Conservation (phyloP, 805 yeast genomes). For the Wickerhamomyces kurtzmanii region DNA sequence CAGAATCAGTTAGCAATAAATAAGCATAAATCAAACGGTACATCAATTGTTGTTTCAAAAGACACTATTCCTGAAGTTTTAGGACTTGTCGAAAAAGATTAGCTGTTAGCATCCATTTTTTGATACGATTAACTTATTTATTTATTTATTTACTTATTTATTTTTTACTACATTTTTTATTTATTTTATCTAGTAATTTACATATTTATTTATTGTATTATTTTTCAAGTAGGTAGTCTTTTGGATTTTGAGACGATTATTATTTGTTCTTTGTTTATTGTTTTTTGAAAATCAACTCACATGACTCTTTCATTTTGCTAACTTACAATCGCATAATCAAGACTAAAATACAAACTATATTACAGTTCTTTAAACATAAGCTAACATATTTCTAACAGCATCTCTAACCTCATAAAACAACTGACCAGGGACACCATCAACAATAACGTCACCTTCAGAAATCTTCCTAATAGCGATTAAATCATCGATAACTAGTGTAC, state of each 20-base stretch:
- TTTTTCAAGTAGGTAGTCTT: no score
- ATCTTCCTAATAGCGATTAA: slow-evolving; percentile 66
- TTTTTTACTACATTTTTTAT: slow-evolving; percentile 1
- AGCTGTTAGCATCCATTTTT: slow-evolving; percentile 3
- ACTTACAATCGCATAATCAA: no score
- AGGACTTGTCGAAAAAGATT: slow-evolving; percentile 9
- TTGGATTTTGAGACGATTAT: no score
- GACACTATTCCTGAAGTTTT: slow-evolving; percentile 12
- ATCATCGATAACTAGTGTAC: slow-evolving; percentile 79
- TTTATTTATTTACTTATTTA: slow-evolving; percentile 4
- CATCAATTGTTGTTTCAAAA: slow-evolving; percentile 6
- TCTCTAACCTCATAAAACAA: slow-evolving; percentile 73
- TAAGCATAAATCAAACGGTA: slow-evolving; percentile 2
- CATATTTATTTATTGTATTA: no score
- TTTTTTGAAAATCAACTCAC: no score
- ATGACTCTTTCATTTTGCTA: no score
- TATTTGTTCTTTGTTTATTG: no score
- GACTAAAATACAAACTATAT: no score
- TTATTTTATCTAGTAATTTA: no score
- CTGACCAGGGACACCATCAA: slow-evolving; percentile 72
- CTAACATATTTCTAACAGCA: slow-evolving; percentile 63
- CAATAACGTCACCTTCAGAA: slow-evolving; percentile 71
- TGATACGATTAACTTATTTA: slow-evolving; percentile 1
- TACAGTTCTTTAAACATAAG: slow-evolving; percentile 62
- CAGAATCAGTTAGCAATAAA: slow-evolving; percentile 11